Evolutionary conservation across 495 filamentous ascomycete genomes (phyloP), one percentile per base, ranked within the genome.

Genomic region (Penicillium riverlandense): DNA sequence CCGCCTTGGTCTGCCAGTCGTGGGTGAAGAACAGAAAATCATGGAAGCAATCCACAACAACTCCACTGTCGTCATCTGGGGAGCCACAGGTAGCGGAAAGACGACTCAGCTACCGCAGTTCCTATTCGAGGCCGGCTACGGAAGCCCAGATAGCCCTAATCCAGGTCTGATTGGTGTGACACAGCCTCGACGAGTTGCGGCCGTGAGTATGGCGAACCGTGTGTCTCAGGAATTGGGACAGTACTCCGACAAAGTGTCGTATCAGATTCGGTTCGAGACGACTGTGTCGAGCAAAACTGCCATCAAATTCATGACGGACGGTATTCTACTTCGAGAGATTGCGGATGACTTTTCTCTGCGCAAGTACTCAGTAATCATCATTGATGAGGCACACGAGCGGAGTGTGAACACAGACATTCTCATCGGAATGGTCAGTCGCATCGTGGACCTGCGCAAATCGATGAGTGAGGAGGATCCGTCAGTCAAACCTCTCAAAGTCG

Each of bases 291-390:
- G 79, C 34, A 83, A 90, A 46, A 99, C 94, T 0, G 84, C 90
- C 2, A 82, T 97, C 59, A 99, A 99, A 62, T 99, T 97, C 65
- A 96, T 99, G 89, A 99, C 94, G 0, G 94, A 99, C 61, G 94
- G 94, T 71, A 88, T 99, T 16, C 71, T 99, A 44, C 75, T 99
- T 11, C 82, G 91, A 39, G 94, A 99, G 57, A 84, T 96, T 36
- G 79, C 86, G 0, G 80, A 91, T 45, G 94, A 99, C 58, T 91
- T 97, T 61, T 70, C 86, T 4, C 69, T 99, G 22, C 79, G 73
- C n/a, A 96, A 95, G 47, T 99, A 99, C 62, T 96, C 90, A 2
- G 82, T 84, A 35, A 84, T 99, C 35, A 75, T 99, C 35, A 88
- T 99, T 54, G 94, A 99, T 60, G 94, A 99, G 67, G 94, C 94